These are phyloP conservation scores for Leucogyrophana mollusca DNA, from an alignment of 768 basidiomycete species.

Conservation along the genomic window DNA sequence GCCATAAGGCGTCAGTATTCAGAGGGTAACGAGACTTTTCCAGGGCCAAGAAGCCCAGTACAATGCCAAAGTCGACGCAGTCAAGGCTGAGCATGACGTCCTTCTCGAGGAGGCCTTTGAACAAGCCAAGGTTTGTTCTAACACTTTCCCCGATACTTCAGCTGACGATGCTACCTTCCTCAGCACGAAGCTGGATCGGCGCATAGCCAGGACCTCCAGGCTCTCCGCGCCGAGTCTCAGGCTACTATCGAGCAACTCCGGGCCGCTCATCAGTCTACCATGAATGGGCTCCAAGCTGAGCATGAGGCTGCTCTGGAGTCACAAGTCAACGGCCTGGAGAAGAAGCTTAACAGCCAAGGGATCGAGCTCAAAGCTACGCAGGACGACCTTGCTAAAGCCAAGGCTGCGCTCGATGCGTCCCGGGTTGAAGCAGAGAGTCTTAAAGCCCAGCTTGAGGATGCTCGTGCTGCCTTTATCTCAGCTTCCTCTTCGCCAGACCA, in stretches of 20 bases:
- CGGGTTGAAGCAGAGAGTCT: slow-evolving; percentile 55
- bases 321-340: slow-evolving; percentile 55
- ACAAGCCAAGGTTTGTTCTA: slow-evolving; percentile 63
- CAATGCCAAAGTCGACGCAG: slow-evolving; percentile 59
- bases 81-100: slow-evolving; percentile 62
- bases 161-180: background rate
- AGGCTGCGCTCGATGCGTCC: slow-evolving; percentile 52
- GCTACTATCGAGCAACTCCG: slow-evolving; percentile 69
- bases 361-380: slow-evolving; percentile 82
- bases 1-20: too few species aligned
- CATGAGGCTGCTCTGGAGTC: slow-evolving; percentile 60
- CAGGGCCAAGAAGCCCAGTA: slow-evolving; percentile 74
- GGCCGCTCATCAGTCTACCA: slow-evolving; percentile 53
- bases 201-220: slow-evolving; percentile 71
- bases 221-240: slow-evolving; percentile 64
- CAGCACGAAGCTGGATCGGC: slow-evolving; percentile 70
- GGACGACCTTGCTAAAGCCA: slow-evolving; percentile 79
- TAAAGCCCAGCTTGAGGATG: slow-evolving; percentile 64
- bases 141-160: background rate
- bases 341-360: slow-evolving; percentile 57
- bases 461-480: slow-evolving; percentile 45
- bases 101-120: slow-evolving; percentile 71
- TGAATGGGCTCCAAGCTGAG: slow-evolving; percentile 63
- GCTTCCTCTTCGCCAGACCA: slow-evolving; percentile 45
- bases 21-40: slow-evolving; percentile 1